Evolutionary conservation across 2,329 filamentous ascomycete species (phyloP).

Genomic region (Venturia oleaginea): DNA sequence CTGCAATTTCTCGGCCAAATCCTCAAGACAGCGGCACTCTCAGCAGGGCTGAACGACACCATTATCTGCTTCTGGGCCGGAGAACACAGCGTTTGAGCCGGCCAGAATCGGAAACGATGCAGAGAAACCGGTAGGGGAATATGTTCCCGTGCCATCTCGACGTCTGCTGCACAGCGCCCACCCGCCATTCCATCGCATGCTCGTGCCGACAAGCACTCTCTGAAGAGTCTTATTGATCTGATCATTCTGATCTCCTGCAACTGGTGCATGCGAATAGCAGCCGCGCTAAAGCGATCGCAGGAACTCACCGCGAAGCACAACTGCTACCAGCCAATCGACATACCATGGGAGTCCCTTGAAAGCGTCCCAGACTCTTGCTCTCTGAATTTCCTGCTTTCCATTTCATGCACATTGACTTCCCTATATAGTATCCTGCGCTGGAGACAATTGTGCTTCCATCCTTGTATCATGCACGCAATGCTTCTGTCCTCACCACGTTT

Average conservation of each 20-base stretch:
- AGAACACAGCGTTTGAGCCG: background rate
- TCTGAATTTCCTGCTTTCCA: background rate
- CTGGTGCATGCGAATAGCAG: background rate
- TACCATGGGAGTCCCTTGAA: background rate
- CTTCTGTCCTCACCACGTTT: background rate
- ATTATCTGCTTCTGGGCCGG: conserved; percentile 3
- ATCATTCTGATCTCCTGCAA: background rate
- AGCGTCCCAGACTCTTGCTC: background rate
- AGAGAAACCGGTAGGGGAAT: background rate
- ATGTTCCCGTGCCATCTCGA: background rate
- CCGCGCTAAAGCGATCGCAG: background rate
- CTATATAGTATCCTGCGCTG: no score
- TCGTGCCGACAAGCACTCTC: background rate
- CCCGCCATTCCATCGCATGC: background rate
- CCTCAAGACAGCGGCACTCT: background rate
- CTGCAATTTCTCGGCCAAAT: conserved; percentile 7
- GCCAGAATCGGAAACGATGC: background rate
- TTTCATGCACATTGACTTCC: background rate
- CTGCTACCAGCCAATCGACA: background rate
- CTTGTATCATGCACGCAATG: background rate
- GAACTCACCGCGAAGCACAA: background rate
- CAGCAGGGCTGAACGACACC: background rate
- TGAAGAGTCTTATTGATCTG: background rate
- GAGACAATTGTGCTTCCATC: background rate
- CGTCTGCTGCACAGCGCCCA: background rate